Conservation (phyloP, 345 rosid genomes). For the Lepidium sativum region DNA sequence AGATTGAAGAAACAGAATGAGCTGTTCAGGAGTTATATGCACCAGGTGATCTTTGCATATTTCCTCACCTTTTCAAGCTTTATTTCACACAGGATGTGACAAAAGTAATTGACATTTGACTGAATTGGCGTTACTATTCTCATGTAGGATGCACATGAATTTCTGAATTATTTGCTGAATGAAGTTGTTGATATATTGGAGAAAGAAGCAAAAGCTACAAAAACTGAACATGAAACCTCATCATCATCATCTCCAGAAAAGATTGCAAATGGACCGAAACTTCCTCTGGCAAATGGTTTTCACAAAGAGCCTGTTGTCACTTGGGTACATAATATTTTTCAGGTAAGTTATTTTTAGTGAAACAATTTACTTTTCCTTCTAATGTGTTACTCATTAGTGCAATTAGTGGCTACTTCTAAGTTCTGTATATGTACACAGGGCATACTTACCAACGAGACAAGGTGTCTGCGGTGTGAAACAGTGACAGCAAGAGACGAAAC, state of each 20-base stretch:
- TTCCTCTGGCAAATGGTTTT: constrained; percentile 48
- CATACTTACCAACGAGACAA: constrained; percentile 87
- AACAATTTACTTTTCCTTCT: too few species aligned
- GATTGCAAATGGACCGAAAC: constrained; percentile 50
- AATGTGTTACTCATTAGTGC: too few species aligned
- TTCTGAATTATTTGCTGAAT: constrained; percentile 85
- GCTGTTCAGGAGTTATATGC: constrained; percentile 98
- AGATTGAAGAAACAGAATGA: constrained; percentile 99
- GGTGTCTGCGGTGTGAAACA: constrained; percentile 86
- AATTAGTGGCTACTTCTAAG: too few species aligned
- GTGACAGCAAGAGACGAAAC: constrained; percentile 95
- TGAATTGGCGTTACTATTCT: background rate
- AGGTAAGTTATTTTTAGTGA: constrained; percentile 34
- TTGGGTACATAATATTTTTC: constrained; percentile 95
- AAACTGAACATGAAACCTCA: constrained; percentile 52
- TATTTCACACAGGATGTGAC: too few species aligned
- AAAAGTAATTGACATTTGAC: background rate
- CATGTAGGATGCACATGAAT: constrained; percentile 90
- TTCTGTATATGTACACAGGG: constrained; percentile 37
- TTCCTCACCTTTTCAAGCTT: too few species aligned
- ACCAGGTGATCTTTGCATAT: constrained; percentile 48
- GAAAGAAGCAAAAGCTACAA: constrained; percentile 44
- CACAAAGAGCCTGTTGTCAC: constrained; percentile 75
- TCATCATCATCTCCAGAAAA: constrained; percentile 57
- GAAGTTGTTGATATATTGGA: constrained; percentile 90